Evolutionary conservation across 768 basidiomycete genomes (phyloP), one percentile per base, ranked within the genome.

Genomic region (Atractiella rhizophila): DNA sequence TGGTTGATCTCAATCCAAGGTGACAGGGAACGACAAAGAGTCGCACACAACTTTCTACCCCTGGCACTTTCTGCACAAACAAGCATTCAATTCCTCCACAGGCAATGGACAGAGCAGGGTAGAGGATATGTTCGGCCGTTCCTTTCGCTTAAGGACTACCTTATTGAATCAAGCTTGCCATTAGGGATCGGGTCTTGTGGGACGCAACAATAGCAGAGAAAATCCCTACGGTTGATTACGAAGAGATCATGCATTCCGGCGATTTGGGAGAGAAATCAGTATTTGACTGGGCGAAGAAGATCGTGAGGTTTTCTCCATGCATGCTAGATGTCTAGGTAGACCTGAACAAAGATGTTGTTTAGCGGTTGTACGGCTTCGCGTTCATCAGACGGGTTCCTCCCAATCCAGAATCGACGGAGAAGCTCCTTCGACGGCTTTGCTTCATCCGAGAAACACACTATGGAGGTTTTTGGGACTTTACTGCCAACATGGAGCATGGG

Each of bases 391-490:
- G 72, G 10, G 76, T 88, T 11, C 81, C 85, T 4, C 56, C 66
- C 1, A 80, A 74, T 0, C 67, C 78, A 5, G 74, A 83, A 56
- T 78, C 72, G 3, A 98, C 88, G 0, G 81, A 94, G 54, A 63
- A 66, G 47, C 64, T 94, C 1, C 64, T 71, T 10, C 57, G 67
- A 42, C 68, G 76, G 26, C 82, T 96, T 45, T 76, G 71, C 4
- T 80, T 78, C 52, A 85, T 91, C 43, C 70, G 86, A 32, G 74
- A 88, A 58, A 94, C 88, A 0, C 73, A 75, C 38, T 74, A 96
- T 52, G 88, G 86, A 26, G 73, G 71, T 43, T 86, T 94, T 60
- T 98, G 88, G 86, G 82, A 94, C 53, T 88, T 96, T 54, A 91
- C 83, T 1, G 71, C 86, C 0, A 74, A 88, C 54, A 66, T 86